Evolutionary conservation across 768 basidiomycete genomes (phyloP).

Genomic region (Tephrocybe rancida): DNA sequence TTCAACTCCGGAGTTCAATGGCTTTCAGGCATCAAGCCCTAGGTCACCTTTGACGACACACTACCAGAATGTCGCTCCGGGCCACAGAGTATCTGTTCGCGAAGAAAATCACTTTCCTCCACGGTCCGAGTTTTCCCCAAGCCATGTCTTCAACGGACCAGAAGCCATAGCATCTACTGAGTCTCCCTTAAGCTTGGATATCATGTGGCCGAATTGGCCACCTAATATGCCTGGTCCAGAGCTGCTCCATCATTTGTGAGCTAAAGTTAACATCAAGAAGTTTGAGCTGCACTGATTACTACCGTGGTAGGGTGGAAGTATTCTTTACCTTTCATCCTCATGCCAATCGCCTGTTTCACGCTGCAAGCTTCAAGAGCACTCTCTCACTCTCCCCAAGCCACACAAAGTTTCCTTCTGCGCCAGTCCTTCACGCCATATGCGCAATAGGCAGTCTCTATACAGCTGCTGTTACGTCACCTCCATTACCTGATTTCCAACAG

Average conservation of each 20-base stretch:
- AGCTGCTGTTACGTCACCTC: conserved; percentile 61
- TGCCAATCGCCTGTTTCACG: conserved; percentile 70
- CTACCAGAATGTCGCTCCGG: conserved; percentile 11
- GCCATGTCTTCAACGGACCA: conserved; percentile 11
- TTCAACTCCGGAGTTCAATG: conserved; percentile 7
- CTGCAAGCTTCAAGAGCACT: conserved; percentile 61
- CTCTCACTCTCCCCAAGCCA: conserved; percentile 68
- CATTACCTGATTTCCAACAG: conserved; percentile 50
- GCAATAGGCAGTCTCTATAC: conserved; percentile 79
- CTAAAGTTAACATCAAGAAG: conserved; percentile 7
- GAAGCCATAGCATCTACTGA: conserved; percentile 13
- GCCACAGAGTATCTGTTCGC: conserved; percentile 7
- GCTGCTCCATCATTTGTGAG: conserved; percentile 67
- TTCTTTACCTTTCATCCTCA: conserved; percentile 83
- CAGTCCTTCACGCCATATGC: conserved; percentile 86
- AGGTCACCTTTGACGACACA: conserved; percentile 10
- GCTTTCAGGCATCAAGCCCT: conserved; percentile 8
- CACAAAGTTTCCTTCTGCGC: conserved; percentile 69
- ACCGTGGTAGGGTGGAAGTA: conserved; percentile 53
- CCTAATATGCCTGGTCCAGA: conserved; percentile 60
- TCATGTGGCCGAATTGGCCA: conserved; percentile 65
- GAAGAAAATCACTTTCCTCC: conserved; percentile 27
- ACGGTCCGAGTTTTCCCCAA: conserved; percentile 21
- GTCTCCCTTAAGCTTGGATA: conserved; percentile 33
- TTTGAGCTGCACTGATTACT: not conserved